These are phyloP conservation scores for Mucor circinelloides DNA, from an alignment of 371 early-diverging fungal genomes.

Conservation along the genomic window DNA sequence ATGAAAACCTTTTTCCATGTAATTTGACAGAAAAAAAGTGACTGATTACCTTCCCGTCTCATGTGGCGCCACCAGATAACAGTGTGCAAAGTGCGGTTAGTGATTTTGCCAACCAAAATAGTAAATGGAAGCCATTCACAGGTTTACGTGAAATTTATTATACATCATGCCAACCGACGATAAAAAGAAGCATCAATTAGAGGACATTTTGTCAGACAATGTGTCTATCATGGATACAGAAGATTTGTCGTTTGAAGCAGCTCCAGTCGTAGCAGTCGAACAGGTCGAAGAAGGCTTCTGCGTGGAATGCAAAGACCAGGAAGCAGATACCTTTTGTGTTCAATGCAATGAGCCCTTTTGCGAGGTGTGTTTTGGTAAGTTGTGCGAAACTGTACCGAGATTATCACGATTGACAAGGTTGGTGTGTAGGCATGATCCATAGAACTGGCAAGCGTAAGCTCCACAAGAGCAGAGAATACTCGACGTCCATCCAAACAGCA, in stretches of 20 bases:
- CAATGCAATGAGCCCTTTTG: conserved; percentile 87
- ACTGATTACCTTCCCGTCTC: too few species aligned
- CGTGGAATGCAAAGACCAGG: conserved; percentile 90
- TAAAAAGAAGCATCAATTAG: conserved; percentile 36
- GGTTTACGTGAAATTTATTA: too few species aligned
- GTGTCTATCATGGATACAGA: conserved; percentile 54
- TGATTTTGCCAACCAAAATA: too few species aligned
- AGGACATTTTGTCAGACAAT: conserved; percentile 49
- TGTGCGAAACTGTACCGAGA: too few species aligned
- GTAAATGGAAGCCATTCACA: too few species aligned
- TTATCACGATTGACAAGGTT: too few species aligned
- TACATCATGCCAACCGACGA: conserved; percentile 3
- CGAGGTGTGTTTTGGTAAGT: conserved; percentile 81
- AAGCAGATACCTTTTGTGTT: conserved; percentile 67
- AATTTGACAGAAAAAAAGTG: too few species aligned
- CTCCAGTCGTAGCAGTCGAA: conserved; percentile 26
- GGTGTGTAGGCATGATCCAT: conserved; percentile 75
- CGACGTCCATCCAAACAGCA: neutral
- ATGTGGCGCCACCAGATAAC: too few species aligned
- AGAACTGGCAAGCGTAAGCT: conserved; percentile 80
- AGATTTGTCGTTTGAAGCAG: conserved; percentile 32
- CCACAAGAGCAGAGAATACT: conserved; percentile 56
- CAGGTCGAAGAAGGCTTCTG: conserved; percentile 70
- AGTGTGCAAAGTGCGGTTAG: too few species aligned
- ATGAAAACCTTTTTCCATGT: too few species aligned